Evolutionary conservation across 768 basidiomycete species (phyloP), one percentile per base, ranked within the genome.

Genomic region (Leucogyrophana mollusca): DNA sequence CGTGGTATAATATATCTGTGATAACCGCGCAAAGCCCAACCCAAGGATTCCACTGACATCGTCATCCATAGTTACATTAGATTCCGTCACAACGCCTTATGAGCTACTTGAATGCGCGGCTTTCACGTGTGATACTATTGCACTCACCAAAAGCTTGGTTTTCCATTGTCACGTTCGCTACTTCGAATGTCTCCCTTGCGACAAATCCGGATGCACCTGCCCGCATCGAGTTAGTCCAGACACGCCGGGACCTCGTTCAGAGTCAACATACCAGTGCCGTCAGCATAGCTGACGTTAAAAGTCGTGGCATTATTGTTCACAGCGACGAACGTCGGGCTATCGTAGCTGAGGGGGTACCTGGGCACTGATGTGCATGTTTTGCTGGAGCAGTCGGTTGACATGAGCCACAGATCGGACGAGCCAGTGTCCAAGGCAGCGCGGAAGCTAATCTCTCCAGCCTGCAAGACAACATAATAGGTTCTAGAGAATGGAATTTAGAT

Each of bases 351-450:
- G 14, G 87, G 89, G 61, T 89, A 91, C 46, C 70, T 73, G n/a
- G 89, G 89, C 7, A 84, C 70, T 3, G 60, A 53, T 37, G 69
- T 67, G 64, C 89, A 90, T 0, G 73, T 56, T n/a, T 59, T 54
- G 10, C 80, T 73, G 22, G 62, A 63, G 64, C 89, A 91, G 4
- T 56, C 71, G 7, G 86, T 82, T 13, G 87, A 84, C 35, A 79
- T 57, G 16, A 90, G 51, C 87, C 87, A 91, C 10, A 86, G 64
- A 67, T 84, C 83, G 13, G 84, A 70, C 7, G 87, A 90, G 14
- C 73, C 89, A 1, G 88, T 90, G 59, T 91, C 89, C 35, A 90
- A 67, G 0, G 79, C 80, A 16, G 82, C 79, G 13, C 87, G 82
- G 54, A 89, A 84, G 56, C 67, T 78, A 46, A 87, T 77, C 45